phyloP scores from a whole-genome alignment of 2,329 filamentous ascomycete genomes.

The Knoxdaviesia capensis region DNA sequence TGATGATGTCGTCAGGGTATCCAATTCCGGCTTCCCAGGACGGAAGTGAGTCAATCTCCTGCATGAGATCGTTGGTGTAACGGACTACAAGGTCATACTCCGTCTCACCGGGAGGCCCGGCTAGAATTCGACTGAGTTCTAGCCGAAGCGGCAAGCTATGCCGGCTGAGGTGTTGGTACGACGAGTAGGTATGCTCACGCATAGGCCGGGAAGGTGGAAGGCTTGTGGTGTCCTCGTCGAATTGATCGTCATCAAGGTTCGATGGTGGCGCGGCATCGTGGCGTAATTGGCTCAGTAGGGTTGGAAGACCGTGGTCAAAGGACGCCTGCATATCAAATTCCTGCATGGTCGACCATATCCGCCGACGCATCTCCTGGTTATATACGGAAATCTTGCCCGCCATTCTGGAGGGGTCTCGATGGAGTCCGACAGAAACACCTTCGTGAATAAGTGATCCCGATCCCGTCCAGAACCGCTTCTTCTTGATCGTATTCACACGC shows the following conservation, averaged over 20 bases:
- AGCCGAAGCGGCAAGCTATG: slow-evolving; percentile 34
- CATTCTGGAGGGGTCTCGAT: slow-evolving; percentile 37
- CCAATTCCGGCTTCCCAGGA: slow-evolving; percentile 24
- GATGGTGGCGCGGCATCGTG: slow-evolving; percentile 33
- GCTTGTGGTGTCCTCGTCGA: slow-evolving; percentile 29
- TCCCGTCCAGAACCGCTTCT: slow-evolving; percentile 42
- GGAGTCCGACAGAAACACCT: slow-evolving; percentile 35
- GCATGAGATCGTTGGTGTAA: slow-evolving; percentile 39
- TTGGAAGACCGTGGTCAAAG: slow-evolving; percentile 39
- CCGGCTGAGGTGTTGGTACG: slow-evolving; percentile 35
- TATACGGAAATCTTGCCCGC: slow-evolving; percentile 33
- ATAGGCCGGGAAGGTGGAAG: slow-evolving; percentile 29
- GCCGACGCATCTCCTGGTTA: slow-evolving; percentile 39
- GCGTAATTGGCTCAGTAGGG: slow-evolving; percentile 33
- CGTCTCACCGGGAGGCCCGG: slow-evolving; percentile 30
- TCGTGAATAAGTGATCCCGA: slow-evolving; percentile 35
- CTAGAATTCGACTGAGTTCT: slow-evolving; percentile 34
- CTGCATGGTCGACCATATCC: slow-evolving; percentile 40
- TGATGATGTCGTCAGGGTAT: slow-evolving; percentile 11
- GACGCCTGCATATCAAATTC: slow-evolving; percentile 42
- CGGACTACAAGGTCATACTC: slow-evolving; percentile 42
- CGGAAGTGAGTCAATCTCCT: slow-evolving; percentile 38
- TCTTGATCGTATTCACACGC: slow-evolving; percentile 41
- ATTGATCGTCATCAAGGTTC: slow-evolving; percentile 37
- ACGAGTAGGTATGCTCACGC: slow-evolving; percentile 35